Evolutionary conservation across 139 green algal species (phyloP).

Genomic region (Gonium pectorale): DNA sequence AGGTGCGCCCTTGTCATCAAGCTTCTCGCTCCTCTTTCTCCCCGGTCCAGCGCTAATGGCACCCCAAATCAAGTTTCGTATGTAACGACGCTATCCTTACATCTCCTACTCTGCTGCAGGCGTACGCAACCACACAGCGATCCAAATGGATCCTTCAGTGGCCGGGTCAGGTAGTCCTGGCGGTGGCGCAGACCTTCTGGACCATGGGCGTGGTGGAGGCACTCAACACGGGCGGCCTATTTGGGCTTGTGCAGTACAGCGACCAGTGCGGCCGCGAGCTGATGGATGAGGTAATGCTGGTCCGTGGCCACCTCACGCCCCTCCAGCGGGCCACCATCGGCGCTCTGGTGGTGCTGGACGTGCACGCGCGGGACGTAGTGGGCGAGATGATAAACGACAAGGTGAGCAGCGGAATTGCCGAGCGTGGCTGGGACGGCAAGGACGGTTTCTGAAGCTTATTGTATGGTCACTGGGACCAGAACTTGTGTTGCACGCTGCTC

Average conservation of each 20-base stretch:
- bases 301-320: slow-evolving; percentile 64
- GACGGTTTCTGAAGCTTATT: too few relatives aligned
- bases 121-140: slow-evolving; percentile 47
- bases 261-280: slow-evolving; percentile 57
- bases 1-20: too few relatives aligned
- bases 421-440: too few relatives aligned
- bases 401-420: slow-evolving; percentile 21
- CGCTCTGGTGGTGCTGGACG: slow-evolving; percentile 76
- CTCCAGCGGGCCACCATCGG: slow-evolving; percentile 71
- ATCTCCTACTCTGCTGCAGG: too few relatives aligned
- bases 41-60: too few relatives aligned
- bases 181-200: slow-evolving; percentile 65
- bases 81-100: too few relatives aligned
- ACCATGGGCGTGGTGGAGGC: slow-evolving; percentile 51
- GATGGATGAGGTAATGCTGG: slow-evolving; percentile 65
- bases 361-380: slow-evolving; percentile 75
- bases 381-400: slow-evolving; percentile 66
- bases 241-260: slow-evolving; percentile 45
- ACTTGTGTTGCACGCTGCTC: too few relatives aligned
- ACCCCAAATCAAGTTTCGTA: too few relatives aligned
- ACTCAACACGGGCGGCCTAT: slow-evolving; percentile 39
- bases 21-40: neutral
- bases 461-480: too few relatives aligned
- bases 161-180: slow-evolving; percentile 65
- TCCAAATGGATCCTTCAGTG: slow-evolving; percentile 71